These are phyloP conservation scores for Umbelopsis sp. DNA, from an alignment of 192 early-diverging fungal species.

Conservation along the genomic window DNA sequence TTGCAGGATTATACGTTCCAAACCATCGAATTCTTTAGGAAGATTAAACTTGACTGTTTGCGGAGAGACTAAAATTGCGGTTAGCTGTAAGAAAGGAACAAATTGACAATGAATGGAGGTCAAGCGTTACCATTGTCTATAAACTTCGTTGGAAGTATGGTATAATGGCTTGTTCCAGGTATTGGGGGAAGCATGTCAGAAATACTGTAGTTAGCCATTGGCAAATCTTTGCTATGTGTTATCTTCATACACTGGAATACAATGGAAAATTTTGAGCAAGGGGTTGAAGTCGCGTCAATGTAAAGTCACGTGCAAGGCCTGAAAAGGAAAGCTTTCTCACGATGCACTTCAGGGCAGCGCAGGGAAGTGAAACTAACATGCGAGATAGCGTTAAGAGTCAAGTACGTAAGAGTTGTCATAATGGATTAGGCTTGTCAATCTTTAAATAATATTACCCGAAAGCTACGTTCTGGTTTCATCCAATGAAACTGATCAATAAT, in stretches of 20 bases:
- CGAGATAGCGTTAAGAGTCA: no score
- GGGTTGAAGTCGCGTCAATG: background rate
- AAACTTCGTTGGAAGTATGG: background rate
- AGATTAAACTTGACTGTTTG: constrained; percentile 27
- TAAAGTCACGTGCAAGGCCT: background rate
- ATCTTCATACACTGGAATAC: background rate
- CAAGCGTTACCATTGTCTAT: background rate
- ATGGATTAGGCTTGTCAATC: no score
- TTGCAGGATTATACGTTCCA: constrained; percentile 35
- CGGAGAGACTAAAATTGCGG: constrained; percentile 23
- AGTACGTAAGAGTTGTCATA: no score
- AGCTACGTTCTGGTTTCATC: no score
- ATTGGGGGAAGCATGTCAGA: background rate
- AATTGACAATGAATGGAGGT: background rate
- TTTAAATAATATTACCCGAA: no score
- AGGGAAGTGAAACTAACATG: no score
- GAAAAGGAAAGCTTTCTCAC: background rate
- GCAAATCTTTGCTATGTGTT: no score
- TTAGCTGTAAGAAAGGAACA: background rate
- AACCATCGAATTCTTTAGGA: constrained; percentile 25
- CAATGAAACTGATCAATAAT: no score
- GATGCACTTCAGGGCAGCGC: background rate
- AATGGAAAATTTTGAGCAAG: background rate
- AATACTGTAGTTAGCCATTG: background rate
- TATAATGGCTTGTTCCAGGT: background rate